These are phyloP conservation scores for Diutina siamensis DNA, from an alignment of 1,139 yeast genomes.

Conservation along the genomic window DNA sequence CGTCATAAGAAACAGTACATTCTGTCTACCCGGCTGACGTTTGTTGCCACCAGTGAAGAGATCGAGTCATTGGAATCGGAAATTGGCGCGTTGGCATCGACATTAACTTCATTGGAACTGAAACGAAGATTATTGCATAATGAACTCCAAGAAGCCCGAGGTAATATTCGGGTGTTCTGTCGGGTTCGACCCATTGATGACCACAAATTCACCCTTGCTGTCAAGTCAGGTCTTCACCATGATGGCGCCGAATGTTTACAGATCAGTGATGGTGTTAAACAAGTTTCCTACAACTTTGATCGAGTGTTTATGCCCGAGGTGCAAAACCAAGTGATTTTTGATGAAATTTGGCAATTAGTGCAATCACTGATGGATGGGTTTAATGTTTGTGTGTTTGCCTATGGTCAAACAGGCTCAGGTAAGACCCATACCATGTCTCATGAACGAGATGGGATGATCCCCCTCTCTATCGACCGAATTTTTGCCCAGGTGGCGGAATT, in stretches of 20 bases:
- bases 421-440: constrained; percentile 87
- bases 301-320: constrained; percentile 51
- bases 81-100: not conserved
- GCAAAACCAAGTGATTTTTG: constrained; percentile 56
- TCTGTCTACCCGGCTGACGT: not conserved
- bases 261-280: not conserved
- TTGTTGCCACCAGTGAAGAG: not conserved
- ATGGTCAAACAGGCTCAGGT: constrained; percentile 97
- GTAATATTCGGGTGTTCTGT: constrained; percentile 87
- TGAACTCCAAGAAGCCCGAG: constrained; percentile 73
- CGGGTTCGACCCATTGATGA: constrained; percentile 56
- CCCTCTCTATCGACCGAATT: constrained; percentile 63
- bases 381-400: constrained; percentile 90
- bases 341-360: constrained; percentile 75
- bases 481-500: constrained; percentile 46
- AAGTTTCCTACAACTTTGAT: constrained; percentile 38
- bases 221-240: not conserved
- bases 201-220: not conserved
- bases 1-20: constrained; percentile 4
- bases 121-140: constrained; percentile 61
- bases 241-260: not conserved
- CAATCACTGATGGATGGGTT: constrained; percentile 87
- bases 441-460: constrained; percentile 67
- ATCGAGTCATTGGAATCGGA: constrained; percentile 1
- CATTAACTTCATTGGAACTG: constrained; percentile 14